Evolutionary conservation across 495 filamentous ascomycete genomes (phyloP).

Genomic region (Rhizodiscina lignyota): DNA sequence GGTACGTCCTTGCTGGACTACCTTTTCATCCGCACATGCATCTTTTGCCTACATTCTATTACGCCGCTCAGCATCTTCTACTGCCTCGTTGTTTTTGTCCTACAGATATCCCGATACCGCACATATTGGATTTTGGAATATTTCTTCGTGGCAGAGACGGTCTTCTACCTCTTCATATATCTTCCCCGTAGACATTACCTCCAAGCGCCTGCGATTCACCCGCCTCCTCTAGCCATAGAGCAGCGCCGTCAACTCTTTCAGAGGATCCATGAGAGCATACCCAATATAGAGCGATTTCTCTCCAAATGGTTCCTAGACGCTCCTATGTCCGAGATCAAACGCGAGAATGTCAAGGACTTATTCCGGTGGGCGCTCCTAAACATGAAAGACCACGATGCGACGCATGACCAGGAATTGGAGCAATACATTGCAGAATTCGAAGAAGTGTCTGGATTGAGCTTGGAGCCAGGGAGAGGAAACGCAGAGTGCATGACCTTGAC

Average conservation of each 20-base stretch:
- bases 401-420: slow-evolving; percentile 40
- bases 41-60: slow-evolving; percentile 33
- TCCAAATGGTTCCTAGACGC: slow-evolving; percentile 47
- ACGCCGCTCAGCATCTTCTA: slow-evolving; percentile 33
- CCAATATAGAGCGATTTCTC: slow-evolving; percentile 39
- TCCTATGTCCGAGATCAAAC: slow-evolving; percentile 36
- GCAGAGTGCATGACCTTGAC: slow-evolving; percentile 43
- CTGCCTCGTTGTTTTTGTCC: slow-evolving; percentile 18
- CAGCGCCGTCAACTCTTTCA: slow-evolving; percentile 33
- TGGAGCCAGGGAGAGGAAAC: slow-evolving; percentile 33
- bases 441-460: slow-evolving; percentile 24
- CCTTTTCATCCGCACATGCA: slow-evolving; percentile 31
- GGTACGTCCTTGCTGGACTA: too few species aligned
- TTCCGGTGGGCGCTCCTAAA: slow-evolving; percentile 44
- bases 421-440: slow-evolving; percentile 35
- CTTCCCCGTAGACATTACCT: slow-evolving; percentile 33
- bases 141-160: slow-evolving; percentile 24
- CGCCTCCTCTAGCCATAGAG: slow-evolving; percentile 24
- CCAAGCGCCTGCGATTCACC: slow-evolving; percentile 34
- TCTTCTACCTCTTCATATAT: slow-evolving; percentile 38
- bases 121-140: slow-evolving; percentile 3
- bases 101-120: slow-evolving; percentile 16
- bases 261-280: slow-evolving; percentile 34
- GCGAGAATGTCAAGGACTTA: slow-evolving; percentile 51
- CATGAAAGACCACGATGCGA: slow-evolving; percentile 15